A percentile compares a stretch with the other conserved stretches of the same genome.
phyloP scores from a whole-genome alignment of 768 basidiomycete species.

The Baorangia bicolor region DNA sequence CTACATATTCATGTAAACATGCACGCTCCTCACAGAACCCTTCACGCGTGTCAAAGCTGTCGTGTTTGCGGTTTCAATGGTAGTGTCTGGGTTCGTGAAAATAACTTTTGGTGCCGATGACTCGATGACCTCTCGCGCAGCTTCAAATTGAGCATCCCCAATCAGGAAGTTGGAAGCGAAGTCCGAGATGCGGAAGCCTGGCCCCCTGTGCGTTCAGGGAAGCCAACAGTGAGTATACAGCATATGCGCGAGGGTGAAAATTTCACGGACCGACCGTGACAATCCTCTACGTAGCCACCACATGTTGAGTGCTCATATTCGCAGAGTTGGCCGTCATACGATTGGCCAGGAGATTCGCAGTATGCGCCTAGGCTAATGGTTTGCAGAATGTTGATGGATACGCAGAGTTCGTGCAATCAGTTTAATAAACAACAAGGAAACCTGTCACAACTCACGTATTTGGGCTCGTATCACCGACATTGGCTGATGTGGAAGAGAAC shows the following conservation, averaged over 20 bases:
- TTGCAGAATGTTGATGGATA: background rate
- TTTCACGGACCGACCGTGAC: conserved; percentile 61
- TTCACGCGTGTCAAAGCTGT: conserved; percentile 42
- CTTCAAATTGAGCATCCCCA: conserved; percentile 66
- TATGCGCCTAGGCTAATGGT: conserved; percentile 58
- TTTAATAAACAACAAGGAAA: background rate
- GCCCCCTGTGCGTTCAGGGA: conserved; percentile 47
- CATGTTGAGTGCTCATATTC: conserved; percentile 75
- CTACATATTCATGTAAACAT: conserved; percentile 69
- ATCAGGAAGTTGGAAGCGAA: conserved; percentile 77
- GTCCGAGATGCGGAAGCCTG: conserved; percentile 72
- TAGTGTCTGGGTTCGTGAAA: conserved; percentile 18
- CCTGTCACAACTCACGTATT: conserved; percentile 57
- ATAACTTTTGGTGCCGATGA: conserved; percentile 8
- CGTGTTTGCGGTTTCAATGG: conserved; percentile 18
- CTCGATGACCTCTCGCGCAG: conserved; percentile 64
- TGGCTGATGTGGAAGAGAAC: conserved; percentile 43
- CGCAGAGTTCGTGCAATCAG: background rate
- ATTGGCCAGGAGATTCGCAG: conserved; percentile 73
- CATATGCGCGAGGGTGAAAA: background rate
- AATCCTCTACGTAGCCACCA: conserved; percentile 63
- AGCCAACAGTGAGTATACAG: background rate
- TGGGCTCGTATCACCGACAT: conserved; percentile 77
- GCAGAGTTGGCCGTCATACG: conserved; percentile 65
- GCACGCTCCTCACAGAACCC: conserved; percentile 69